Evolutionary conservation across 768 basidiomycete genomes (phyloP), one percentile per base, ranked within the genome.

Genomic region (Tricholoma matsutake): DNA sequence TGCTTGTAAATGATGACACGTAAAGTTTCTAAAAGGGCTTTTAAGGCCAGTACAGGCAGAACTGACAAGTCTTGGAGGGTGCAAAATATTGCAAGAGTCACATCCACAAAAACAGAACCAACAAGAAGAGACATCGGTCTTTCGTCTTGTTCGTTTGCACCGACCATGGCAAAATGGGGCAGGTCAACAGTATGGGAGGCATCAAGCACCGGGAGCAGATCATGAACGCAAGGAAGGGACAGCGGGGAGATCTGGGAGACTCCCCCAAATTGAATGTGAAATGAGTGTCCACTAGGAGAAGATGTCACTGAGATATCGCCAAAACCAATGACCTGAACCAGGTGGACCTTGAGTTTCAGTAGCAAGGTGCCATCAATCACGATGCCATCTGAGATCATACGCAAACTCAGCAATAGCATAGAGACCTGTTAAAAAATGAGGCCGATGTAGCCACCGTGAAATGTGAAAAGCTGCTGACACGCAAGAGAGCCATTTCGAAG

Each of bases 1-100:
- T 90, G 86, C 74, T 92, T 92, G 73, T 86, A 85, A 20, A 89
- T 79, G 61, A 86, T 77, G 45, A 90, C 82, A 59, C 87, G 79
- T 22, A 91, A 65, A 1, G 81, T 75, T 73, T 91, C 88, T 47
- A 92, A 72, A 45, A 89, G 67, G 56, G 77, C 81, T 67, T 91
- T 89, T 61, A 84, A 69, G 1, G 81, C 81, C 47, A 85, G 66
- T 47, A 83, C 78, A 0, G 89, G 87, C 6, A 90, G 68, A 14
- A 74, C 65, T 10, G 73, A 63, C 7, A 87, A 65, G 52, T 83
- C 77, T 29, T 75, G 71, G 20, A 80, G 67, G 10, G 80, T 79
- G 56, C 75, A 78, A 61, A 89, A 76, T 25, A 86, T 71, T 31
- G 75, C 75, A 35, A 91, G 72, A 29, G 80, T 71, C 34, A 87